Conservation (phyloP, 2,329 filamentous ascomycete species). For the Juglanconis sp. region DNA sequence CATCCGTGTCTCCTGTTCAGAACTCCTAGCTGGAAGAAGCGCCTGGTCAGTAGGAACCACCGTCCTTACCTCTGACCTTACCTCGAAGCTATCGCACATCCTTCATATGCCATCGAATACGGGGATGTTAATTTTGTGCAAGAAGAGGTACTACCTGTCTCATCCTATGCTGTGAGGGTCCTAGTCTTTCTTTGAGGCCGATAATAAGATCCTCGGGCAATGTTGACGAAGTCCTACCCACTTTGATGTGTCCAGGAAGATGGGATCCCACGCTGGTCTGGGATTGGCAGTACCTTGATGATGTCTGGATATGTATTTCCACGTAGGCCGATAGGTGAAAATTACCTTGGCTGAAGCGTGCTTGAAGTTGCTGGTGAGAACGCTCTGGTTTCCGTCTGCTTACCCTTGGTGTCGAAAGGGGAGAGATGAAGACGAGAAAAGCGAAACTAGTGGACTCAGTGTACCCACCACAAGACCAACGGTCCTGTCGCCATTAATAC, state of each 20-base stretch:
- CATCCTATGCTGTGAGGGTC: conserved; percentile 5
- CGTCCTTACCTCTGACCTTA: conserved; percentile 31
- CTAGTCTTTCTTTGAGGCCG: not conserved
- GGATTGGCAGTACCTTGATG: not conserved
- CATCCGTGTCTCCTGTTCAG: not conserved
- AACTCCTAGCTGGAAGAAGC: conserved; percentile 6
- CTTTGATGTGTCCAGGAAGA: not conserved
- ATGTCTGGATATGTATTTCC: not conserved
- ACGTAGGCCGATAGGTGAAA: not conserved
- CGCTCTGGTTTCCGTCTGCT: conserved; percentile 19
- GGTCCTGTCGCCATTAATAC: conserved; percentile 47
- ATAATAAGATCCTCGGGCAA: not conserved
- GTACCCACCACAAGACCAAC: conserved; percentile 47
- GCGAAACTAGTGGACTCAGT: conserved; percentile 23
- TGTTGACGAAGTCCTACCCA: not conserved
- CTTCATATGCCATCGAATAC: conserved; percentile 4
- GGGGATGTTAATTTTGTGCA: conserved; percentile 11
- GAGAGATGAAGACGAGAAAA: conserved; percentile 20
- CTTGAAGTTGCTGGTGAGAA: not conserved
- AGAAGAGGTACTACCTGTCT: conserved; percentile 19
- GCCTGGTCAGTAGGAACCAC: conserved; percentile 25
- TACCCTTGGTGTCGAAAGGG: conserved; percentile 26
- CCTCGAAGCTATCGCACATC: conserved; percentile 19
- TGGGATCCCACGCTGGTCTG: not conserved
- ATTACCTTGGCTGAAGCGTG: conserved; percentile 7